Evolutionary conservation across 768 basidiomycete genomes (phyloP), one percentile per base, ranked within the genome.

Genomic region (Cyclocybe cylindracea): DNA sequence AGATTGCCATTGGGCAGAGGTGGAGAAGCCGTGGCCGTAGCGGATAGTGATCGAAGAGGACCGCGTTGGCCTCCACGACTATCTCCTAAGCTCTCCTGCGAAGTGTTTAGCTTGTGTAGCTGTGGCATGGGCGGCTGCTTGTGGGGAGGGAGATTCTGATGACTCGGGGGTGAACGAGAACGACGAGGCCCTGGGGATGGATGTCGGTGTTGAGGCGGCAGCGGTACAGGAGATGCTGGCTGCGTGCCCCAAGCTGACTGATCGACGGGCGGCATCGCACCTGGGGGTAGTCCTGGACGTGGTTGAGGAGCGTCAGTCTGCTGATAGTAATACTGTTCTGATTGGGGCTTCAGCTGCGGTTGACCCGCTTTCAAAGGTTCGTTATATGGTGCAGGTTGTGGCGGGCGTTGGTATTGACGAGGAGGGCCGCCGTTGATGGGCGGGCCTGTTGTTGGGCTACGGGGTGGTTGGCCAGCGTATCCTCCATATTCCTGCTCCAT

Each of bases 401-500:
- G 66, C 8, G 66, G 48, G 14, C 68, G 67, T 40, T 64, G 57
- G 44, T 61, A 64, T 19, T 56, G 60, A 18, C 62, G 65, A 24
- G 59, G 57, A 10, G 57, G 48, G 14, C 50, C 48, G 19, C 59
- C 62, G 46, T 62, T 68, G 31, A 46, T 50, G 55, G 53, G 44
- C 7, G 57, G 35, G 5, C 59, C 52, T n/a, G 60, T 54, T 16
- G 55, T 56, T n/a, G 62, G 57, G 37, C 55, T 63, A 39, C 73
- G 67, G 1, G 69, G 60, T 44, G 70, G 67, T 38, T 73, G 73
- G 24, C 68, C 68, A 47, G 66, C 70, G 58, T 75, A 78, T 48
- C 73, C 77, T 44, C 77, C 76, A 56, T 91, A 90, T 65, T 96
- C 92, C 61, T 94, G 88, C 66, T 94, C 91, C 80, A 98, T 93